Evolutionary conservation across 306 rosid species (phyloP).

Genomic region (Cyamopsis tetragonoloba): DNA sequence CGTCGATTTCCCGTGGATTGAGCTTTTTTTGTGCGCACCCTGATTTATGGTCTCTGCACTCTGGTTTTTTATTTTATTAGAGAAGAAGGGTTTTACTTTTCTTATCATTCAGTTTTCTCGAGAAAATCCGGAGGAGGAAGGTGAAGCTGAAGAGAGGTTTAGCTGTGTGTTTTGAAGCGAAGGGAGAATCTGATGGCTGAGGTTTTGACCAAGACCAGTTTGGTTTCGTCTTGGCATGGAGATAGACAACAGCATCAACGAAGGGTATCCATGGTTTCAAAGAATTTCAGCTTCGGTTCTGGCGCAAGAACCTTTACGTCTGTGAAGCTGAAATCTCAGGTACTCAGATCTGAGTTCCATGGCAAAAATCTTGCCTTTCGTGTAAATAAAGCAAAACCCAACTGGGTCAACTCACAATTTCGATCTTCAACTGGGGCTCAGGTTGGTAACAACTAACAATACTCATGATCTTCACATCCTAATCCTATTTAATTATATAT

Average conservation of each 20-base stretch:
- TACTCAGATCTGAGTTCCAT: constrained; percentile 41
- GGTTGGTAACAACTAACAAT: constrained; percentile 37
- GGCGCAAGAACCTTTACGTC: constrained; percentile 25
- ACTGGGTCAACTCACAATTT: constrained; percentile 13
- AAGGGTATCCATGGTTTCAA: constrained; percentile 30
- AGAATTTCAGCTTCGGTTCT: constrained; percentile 23
- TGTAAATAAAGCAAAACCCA: constrained; percentile 26
- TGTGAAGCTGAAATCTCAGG: constrained; percentile 40
- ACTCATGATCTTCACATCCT: not conserved
- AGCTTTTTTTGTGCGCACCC: not conserved
- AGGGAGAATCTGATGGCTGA: constrained; percentile 41
- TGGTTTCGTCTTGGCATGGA: constrained; percentile 43
- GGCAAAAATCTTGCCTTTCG: constrained; percentile 36
- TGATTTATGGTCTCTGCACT: constrained; percentile 5
- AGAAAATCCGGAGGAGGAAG: not conserved
- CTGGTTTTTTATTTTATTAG: not conserved
- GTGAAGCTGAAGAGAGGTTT: not conserved
- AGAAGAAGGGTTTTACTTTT: not conserved
- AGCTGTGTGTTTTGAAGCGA: not conserved
- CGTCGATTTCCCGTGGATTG: constrained; percentile 28
- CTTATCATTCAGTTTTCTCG: not conserved
- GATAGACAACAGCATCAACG: constrained; percentile 6
- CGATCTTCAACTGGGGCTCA: constrained; percentile 38
- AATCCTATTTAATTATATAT: not conserved
- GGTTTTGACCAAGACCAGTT: constrained; percentile 39